Percentiles rank a stretch among this genome's conserved stretches.
These are phyloP conservation scores for Trichoderma sp. DNA, from an alignment of 2,329 filamentous ascomycete genomes.

Conservation along the genomic window DNA sequence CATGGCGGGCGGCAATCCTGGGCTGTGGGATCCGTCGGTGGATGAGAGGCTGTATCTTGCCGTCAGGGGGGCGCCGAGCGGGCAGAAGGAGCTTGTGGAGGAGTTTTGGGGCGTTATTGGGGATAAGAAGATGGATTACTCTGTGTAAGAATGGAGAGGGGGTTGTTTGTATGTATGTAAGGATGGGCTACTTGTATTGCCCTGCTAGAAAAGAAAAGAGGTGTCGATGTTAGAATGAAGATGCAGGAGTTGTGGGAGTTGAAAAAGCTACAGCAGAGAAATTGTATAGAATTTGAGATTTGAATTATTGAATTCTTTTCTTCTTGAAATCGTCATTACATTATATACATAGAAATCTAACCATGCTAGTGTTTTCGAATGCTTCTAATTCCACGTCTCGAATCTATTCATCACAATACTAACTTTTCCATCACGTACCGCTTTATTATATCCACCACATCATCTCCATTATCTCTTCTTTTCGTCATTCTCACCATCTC, in stretches of 20 bases:
- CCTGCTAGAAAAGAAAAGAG: background rate
- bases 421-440: background rate
- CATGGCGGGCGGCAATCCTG: slow-evolving; percentile 70
- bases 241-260: background rate
- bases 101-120: slow-evolving; percentile 63
- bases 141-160: background rate
- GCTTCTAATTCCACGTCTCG: background rate
- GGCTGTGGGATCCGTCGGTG: slow-evolving; percentile 62
- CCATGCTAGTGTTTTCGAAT: background rate
- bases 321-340: background rate
- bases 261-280: background rate
- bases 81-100: slow-evolving; percentile 60
- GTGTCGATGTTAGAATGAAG: background rate
- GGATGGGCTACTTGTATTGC: background rate
- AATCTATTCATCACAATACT: background rate
- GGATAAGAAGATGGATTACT: slow-evolving; percentile 50
- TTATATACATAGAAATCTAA: background rate
- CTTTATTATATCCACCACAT: background rate
- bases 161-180: background rate
- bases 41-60: slow-evolving; percentile 62
- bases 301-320: too few species aligned
- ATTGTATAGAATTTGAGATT: background rate
- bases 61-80: slow-evolving; percentile 56
- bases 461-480: background rate
- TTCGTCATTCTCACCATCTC: background rate